Percentiles rank a stretch among this genome's conserved stretches.
phyloP scores from a whole-genome alignment of 2,329 filamentous ascomycete genomes.

The Aspergillus sp. region DNA sequence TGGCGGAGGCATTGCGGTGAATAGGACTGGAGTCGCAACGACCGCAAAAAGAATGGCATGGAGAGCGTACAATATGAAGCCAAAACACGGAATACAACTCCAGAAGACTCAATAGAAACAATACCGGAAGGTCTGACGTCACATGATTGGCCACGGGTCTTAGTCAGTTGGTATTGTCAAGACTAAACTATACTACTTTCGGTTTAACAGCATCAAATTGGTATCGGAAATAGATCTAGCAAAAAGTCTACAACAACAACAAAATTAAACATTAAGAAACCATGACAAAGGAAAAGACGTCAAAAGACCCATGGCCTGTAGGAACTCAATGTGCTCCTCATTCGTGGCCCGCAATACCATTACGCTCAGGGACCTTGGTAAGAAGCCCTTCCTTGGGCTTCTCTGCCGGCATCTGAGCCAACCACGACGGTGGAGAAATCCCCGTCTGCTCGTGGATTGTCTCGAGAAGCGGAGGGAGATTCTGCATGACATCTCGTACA shows the following conservation, averaged over 20 bases:
- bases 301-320: too few relatives aligned
- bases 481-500: constrained; percentile 76
- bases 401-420: constrained; percentile 43
- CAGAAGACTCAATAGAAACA: constrained; percentile 3
- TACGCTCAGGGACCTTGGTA: neutral
- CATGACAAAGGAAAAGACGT: too few relatives aligned
- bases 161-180: too few relatives aligned
- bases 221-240: too few relatives aligned
- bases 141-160: too few relatives aligned
- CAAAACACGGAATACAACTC: neutral
- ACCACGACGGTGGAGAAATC: constrained; percentile 68
- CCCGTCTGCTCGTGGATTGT: constrained; percentile 87
- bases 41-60: constrained; percentile 11
- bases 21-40: constrained; percentile 7
- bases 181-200: too few relatives aligned
- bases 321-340: too few relatives aligned
- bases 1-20: constrained; percentile 22
- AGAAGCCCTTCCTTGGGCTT: neutral
- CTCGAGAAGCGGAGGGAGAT: constrained; percentile 68
- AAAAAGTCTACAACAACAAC: too few relatives aligned
- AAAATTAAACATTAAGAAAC: too few relatives aligned
- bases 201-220: too few relatives aligned
- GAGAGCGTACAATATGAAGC: constrained; percentile 2
- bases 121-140: too few relatives aligned
- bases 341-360: neutral